Base-by-base conservation (phyloP, 2,329 filamentous ascomycete species). In the Penicillium sp. region DNA sequence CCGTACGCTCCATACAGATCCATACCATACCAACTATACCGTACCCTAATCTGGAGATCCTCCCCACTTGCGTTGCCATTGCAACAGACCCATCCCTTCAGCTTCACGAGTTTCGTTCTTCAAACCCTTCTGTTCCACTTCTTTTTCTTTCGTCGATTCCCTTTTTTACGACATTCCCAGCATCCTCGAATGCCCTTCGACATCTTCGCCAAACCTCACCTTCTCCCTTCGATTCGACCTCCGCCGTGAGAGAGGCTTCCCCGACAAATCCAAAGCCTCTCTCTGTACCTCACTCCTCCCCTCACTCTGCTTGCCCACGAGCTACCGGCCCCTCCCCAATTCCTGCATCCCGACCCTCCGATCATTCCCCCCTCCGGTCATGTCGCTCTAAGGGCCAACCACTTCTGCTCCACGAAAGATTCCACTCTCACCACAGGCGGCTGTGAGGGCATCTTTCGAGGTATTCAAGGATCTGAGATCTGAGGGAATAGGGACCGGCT, bases 51-150 rank as follows among this genome's bases (percentile, higher is more conserved):
- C 71, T 72, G 71, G 71, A 74, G 73, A 76, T 75, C 73, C 73
- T 76, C 74, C 73, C 73, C 74, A 75, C 74, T 75, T 70, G 66
- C 74, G 74, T 76, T 76, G 74, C 74, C 73, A 76, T 76, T 76
- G 75, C 74, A 77, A 76, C 74, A 76, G 75, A 70, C 66, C 66
- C 73, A 75, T 75, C 73, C 73, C 70, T 73, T 75, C 73, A 75
- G 72, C 73, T 76, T 76, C 75, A 73, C 68, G 60, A 64, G 61
- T 65, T 71, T 71, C 69, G 71, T 71, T 75, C 71, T 71, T 71
- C 68, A 68, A 65, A 63, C 62, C 65, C 65, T 68, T 69, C 59
- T 51, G 46, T 66, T 64, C 63, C 65, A 66, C 54, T 46, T 56
- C 61, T 65, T 66, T 65, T 59, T 63, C 59, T 58, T 62, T 68